phyloP scores from a whole-genome alignment of 805 yeast genomes.

The Wickerhamomyces silvicola region DNA sequence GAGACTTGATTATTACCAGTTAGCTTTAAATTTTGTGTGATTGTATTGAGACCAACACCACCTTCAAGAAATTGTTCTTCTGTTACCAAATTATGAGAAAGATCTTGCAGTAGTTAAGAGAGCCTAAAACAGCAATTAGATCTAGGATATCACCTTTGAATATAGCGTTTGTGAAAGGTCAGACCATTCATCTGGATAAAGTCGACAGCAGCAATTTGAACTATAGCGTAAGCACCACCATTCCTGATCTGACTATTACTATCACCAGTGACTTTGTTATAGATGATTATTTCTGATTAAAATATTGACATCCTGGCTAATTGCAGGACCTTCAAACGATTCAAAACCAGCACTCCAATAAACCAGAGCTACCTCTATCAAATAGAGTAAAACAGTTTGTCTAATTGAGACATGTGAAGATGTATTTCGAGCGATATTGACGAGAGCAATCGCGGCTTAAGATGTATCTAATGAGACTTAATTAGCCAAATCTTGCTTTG shows the following conservation, averaged over 20 bases:
- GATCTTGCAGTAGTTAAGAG: constrained; percentile 61
- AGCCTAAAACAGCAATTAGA: constrained; percentile 37
- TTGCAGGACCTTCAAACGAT: constrained; percentile 62
- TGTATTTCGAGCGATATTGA: constrained; percentile 32
- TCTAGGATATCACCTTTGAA: constrained; percentile 27
- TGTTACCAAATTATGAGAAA: constrained; percentile 79
- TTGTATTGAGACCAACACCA: constrained; percentile 53
- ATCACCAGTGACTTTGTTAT: constrained; percentile 34
- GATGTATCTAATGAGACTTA: constrained; percentile 45
- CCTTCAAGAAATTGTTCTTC: constrained; percentile 83
- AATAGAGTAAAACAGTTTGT: constrained; percentile 60
- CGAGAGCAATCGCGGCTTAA: constrained; percentile 34
- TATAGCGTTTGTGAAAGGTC: constrained; percentile 47
- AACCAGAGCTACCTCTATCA: constrained; percentile 61
- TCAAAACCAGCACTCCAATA: constrained; percentile 84
- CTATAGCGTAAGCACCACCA: constrained; percentile 66
- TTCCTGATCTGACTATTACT: constrained; percentile 54
- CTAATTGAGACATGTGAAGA: constrained; percentile 31
- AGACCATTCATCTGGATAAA: constrained; percentile 98
- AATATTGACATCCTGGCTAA: constrained; percentile 46
- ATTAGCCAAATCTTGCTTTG: constrained; percentile 45
- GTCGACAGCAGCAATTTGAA: constrained; percentile 82
- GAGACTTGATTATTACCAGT: constrained; percentile 25
- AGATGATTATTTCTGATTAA: constrained; percentile 46
- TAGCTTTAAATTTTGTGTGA: constrained; percentile 42